Percentiles rank a stretch among this genome's conserved stretches.
These are phyloP conservation scores for Claviceps spartinae DNA, from an alignment of 2,329 filamentous ascomycete genomes.

Conservation along the genomic window DNA sequence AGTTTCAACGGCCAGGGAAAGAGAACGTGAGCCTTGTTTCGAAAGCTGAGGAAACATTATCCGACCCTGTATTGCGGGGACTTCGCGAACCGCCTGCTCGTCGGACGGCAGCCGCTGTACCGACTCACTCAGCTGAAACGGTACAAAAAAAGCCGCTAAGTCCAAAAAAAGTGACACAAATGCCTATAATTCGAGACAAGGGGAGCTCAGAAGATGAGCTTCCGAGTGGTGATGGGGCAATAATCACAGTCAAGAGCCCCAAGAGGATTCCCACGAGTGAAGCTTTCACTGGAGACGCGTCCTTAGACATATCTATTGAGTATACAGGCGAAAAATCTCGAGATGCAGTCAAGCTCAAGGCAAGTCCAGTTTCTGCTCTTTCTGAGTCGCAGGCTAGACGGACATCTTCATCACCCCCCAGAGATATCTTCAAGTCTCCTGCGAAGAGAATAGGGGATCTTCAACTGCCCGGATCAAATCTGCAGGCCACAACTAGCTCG, in stretches of 20 bases:
- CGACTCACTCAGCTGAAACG: slow-evolving; percentile 20
- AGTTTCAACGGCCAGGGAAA: slow-evolving; percentile 51
- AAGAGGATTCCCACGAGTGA: slow-evolving; percentile 9
- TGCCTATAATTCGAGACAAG: slow-evolving; percentile 31
- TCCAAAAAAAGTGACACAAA: slow-evolving; percentile 51
- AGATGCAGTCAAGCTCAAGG: slow-evolving; percentile 3
- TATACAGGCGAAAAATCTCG: slow-evolving; percentile 6
- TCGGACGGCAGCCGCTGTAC: slow-evolving; percentile 17
- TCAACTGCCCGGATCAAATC: slow-evolving; percentile 19
- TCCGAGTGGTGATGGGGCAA: slow-evolving; percentile 29
- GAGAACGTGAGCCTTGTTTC: slow-evolving; percentile 40
- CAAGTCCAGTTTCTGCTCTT: slow-evolving; percentile 6
- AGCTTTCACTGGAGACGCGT: not conserved
- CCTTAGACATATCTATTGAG: slow-evolving; percentile 2
- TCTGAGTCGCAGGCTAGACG: slow-evolving; percentile 44
- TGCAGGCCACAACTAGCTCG: slow-evolving; percentile 13
- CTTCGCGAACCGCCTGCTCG: slow-evolving; percentile 32
- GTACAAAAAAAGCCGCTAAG: slow-evolving; percentile 38
- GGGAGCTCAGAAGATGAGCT: slow-evolving; percentile 47
- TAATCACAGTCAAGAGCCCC: not conserved
- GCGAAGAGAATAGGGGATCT: slow-evolving; percentile 29
- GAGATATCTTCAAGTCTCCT: slow-evolving; percentile 42
- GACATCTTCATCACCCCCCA: slow-evolving; percentile 36
- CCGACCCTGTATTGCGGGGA: slow-evolving; percentile 18
- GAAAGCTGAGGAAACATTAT: slow-evolving; percentile 22